A percentile compares a stretch with the other conserved stretches of the same genome.
Conservation (phyloP, 768 basidiomycete species). For the Crepidotus variabilis region DNA sequence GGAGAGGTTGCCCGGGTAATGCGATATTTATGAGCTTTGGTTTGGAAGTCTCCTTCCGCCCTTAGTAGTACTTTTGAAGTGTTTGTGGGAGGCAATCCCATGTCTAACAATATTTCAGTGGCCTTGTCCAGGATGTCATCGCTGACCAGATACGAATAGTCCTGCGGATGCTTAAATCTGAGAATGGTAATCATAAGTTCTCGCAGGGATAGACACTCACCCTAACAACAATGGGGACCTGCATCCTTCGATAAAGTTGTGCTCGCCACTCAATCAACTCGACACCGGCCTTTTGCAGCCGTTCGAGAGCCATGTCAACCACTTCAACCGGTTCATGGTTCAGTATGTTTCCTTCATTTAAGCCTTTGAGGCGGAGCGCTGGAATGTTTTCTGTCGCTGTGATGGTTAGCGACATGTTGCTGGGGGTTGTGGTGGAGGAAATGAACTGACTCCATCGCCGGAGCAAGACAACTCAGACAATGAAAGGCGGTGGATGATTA, state of each 20-base stretch:
- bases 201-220: conserved; percentile 10
- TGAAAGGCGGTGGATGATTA: too few species aligned
- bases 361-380: background rate
- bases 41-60: background rate
- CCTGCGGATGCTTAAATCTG: conserved; percentile 11
- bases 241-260: conserved; percentile 22
- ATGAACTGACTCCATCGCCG: too few species aligned
- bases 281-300: conserved; percentile 16
- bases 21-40: conserved; percentile 18
- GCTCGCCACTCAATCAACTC: conserved; percentile 23
- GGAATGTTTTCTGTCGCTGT: background rate
- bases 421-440: background rate
- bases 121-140: conserved; percentile 19
- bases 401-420: background rate
- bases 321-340: conserved; percentile 16
- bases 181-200: background rate
- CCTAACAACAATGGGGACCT: conserved; percentile 21
- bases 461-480: too few species aligned
- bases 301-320: conserved; percentile 22
- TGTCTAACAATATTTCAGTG: conserved; percentile 16
- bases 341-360: conserved; percentile 7
- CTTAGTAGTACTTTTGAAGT: too few species aligned
- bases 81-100: conserved; percentile 15
- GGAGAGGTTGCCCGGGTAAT: conserved; percentile 15
- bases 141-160: conserved; percentile 24